These are phyloP conservation scores for Eucalyptus sideroxylon DNA, from an alignment of 345 rosid genomes.

Conservation along the genomic window DNA sequence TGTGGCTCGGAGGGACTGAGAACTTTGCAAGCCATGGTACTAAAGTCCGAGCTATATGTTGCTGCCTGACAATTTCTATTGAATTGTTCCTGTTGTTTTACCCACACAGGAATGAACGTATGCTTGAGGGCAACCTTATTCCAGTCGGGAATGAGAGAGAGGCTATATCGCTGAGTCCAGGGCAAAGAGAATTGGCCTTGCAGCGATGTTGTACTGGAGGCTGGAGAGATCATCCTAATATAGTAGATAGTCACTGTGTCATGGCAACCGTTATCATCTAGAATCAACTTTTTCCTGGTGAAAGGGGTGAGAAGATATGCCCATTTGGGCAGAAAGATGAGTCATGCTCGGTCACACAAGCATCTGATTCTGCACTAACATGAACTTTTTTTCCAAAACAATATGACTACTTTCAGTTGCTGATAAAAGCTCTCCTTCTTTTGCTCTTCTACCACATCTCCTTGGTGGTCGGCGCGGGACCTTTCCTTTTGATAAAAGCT, in stretches of 20 bases:
- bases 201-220: background rate
- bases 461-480: background rate
- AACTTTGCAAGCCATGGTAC: background rate
- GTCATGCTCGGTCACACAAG: background rate
- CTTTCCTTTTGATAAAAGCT: background rate
- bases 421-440: background rate
- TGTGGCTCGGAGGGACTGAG: background rate
- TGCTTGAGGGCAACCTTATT: background rate
- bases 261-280: background rate
- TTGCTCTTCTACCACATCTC: background rate
- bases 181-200: background rate
- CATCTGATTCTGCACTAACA: background rate
- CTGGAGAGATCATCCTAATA: background rate
- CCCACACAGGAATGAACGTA: background rate
- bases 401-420: background rate
- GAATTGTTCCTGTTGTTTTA: background rate
- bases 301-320: background rate
- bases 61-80: background rate
- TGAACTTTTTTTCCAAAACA: background rate
- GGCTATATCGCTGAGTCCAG: background rate
- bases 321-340: background rate
- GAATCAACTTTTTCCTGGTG: background rate
- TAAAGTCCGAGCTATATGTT: background rate
- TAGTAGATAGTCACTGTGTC: background rate
- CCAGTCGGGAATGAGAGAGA: background rate